These are phyloP conservation scores for Clavariopsis aquatica DNA, from an alignment of 495 filamentous ascomycete genomes.

Conservation along the genomic window DNA sequence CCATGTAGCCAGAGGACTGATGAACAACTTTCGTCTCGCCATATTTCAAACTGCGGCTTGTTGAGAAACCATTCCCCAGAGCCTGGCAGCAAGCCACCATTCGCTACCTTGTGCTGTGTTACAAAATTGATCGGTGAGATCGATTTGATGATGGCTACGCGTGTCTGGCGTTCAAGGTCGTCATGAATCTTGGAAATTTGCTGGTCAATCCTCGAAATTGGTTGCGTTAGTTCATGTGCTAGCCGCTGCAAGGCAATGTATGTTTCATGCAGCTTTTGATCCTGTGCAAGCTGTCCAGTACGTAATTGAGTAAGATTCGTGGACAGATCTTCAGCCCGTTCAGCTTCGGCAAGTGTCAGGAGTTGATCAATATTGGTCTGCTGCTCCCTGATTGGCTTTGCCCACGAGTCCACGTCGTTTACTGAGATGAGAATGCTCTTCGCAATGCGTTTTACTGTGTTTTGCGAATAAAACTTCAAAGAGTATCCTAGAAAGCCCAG, in stretches of 20 bases:
- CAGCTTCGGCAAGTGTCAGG: not conserved
- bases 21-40: slow-evolving; percentile 40
- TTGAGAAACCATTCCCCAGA: slow-evolving; percentile 40
- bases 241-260: not conserved
- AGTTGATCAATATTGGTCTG: not conserved
- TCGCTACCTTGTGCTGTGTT: slow-evolving; percentile 36
- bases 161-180: slow-evolving; percentile 10
- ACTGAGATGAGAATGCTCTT: slow-evolving; percentile 5
- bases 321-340: not conserved
- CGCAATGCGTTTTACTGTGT: slow-evolving; percentile 3
- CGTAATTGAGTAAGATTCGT: not conserved
- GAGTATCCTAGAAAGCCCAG: slow-evolving; percentile 16
- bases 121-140: slow-evolving; percentile 31
- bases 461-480: slow-evolving; percentile 2
- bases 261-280: not conserved
- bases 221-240: not conserved
- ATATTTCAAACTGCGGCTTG: slow-evolving; percentile 30
- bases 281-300: not conserved
- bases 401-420: slow-evolving; percentile 11
- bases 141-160: slow-evolving; percentile 28
- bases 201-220: slow-evolving; percentile 9
- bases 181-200: slow-evolving; percentile 11
- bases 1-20: slow-evolving; percentile 45
- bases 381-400: not conserved
- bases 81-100: slow-evolving; percentile 23